These are phyloP conservation scores for Sporothrix inflata DNA, from an alignment of 2,329 filamentous ascomycete species.

Conservation along the genomic window DNA sequence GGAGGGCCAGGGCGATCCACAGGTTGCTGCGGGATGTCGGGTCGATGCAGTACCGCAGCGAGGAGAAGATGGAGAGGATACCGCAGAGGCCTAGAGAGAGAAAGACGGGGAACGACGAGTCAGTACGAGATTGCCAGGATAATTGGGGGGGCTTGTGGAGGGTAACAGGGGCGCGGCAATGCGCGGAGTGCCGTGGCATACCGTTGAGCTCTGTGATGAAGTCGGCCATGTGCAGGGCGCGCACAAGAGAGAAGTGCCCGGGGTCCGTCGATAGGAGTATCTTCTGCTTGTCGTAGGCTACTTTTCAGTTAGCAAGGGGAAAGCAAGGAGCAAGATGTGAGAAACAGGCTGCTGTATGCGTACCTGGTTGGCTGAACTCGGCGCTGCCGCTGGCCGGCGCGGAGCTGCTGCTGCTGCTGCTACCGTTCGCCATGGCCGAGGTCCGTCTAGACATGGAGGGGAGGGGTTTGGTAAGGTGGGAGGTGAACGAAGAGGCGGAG, in stretches of 20 bases:
- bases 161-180: not conserved
- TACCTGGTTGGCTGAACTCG: constrained; percentile 24
- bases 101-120: not conserved
- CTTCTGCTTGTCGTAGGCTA: constrained; percentile 70
- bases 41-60: constrained; percentile 86
- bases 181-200: constrained; percentile 44
- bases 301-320: not conserved
- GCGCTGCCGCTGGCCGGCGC: constrained; percentile 6
- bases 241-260: constrained; percentile 72
- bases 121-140: not conserved
- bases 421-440: constrained; percentile 32
- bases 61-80: constrained; percentile 94
- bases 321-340: not conserved
- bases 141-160: too few species aligned
- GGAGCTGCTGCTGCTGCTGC: constrained; percentile 24
- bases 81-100: constrained; percentile 66
- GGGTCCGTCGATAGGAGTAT: constrained; percentile 69
- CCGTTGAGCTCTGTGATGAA: constrained; percentile 83
- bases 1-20: constrained; percentile 81
- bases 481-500: not conserved
- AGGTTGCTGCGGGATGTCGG: constrained; percentile 68
- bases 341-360: not conserved
- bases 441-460: constrained; percentile 34
- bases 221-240: constrained; percentile 77
- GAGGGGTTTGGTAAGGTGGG: not conserved